Base-by-base conservation (phyloP, 1,284 basidiomycete species). In the Golubevia sp. region DNA sequence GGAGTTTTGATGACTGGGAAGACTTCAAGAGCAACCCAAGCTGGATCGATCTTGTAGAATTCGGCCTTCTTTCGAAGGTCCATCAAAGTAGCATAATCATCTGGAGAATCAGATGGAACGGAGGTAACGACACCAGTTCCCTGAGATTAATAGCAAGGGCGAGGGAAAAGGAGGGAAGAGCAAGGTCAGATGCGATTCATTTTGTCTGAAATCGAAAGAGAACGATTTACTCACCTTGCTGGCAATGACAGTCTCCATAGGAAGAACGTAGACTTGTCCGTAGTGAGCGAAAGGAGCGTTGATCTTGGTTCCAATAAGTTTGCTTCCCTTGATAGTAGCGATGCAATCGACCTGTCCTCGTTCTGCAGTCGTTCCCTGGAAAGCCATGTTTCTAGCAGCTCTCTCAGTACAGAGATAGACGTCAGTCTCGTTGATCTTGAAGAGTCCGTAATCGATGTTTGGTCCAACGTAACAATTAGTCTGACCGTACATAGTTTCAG, bases 71-170 rank as follows among this genome's bases (percentile, higher is more conserved):
- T 99, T 81, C 92, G 91, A 53, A 99, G 88, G 80, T 99, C 96
- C 82, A 90, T 90, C 61, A 94, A 87, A 4, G 92, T 97, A 70
- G 91, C 90, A 84, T 90, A 98, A 85, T 99, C 97, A 83, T 99
- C 97, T 25, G 97, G 97, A 15, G 97, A 99, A 85, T 99, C 97
- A 13, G 96, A 97, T 0, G 97, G 95, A 8, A 97, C 94, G 56
- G 94, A 99, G 2, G 95, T 97, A 73, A 99, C 97, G 48, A 99
- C 95, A 77, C 97, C 97, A 23, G 96, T 99, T 80, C 97, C 97
- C 90, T 91, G 68, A 26, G n/a, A n/a, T n/a, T n/a, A n/a, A 18
- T n/a, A n/a, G n/a, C n/a, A n/a, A n/a, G n/a, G n/a, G n/a, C n/a
- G n/a, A n/a, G n/a, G n/a, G n/a, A n/a, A n/a, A n/a, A n/a, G n/a